These are phyloP conservation scores for Coemansia sp. DNA, from an alignment of 192 early-diverging fungal genomes.

Conservation along the genomic window DNA sequence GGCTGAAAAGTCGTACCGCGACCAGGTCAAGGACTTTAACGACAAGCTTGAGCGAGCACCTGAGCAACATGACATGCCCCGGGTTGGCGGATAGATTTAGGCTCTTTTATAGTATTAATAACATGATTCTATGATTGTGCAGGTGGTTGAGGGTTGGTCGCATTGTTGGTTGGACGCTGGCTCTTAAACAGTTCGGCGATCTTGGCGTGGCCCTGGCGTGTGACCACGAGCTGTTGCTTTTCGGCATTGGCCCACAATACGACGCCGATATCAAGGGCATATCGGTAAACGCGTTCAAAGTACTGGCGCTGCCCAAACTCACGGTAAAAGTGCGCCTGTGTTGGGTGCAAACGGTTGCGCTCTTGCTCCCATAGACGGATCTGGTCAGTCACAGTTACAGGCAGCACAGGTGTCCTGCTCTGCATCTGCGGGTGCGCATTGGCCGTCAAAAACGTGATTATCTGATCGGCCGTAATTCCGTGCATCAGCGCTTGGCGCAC, in stretches of 20 bases:
- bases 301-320: slow-evolving; percentile 70
- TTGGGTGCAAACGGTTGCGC: slow-evolving; percentile 69
- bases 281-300: slow-evolving; percentile 71
- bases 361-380: slow-evolving; percentile 96
- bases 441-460: slow-evolving; percentile 81
- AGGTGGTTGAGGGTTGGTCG: too few relatives aligned
- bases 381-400: slow-evolving; percentile 91
- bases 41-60: slow-evolving; percentile 56
- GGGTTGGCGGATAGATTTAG: slow-evolving; percentile 30
- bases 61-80: slow-evolving; percentile 68
- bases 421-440: slow-evolving; percentile 95
- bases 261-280: slow-evolving; percentile 71
- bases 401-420: slow-evolving; percentile 75
- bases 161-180: background rate
- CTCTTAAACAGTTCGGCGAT: slow-evolving; percentile 57
- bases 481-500: slow-evolving; percentile 76
- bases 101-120: background rate
- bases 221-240: slow-evolving; percentile 69
- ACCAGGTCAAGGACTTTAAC: slow-evolving; percentile 59
- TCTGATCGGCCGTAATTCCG: slow-evolving; percentile 94
- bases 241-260: slow-evolving; percentile 75
- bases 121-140: background rate
- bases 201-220: slow-evolving; percentile 66
- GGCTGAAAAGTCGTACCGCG: slow-evolving; percentile 48
- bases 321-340: slow-evolving; percentile 66